Evolutionary conservation across 2,329 filamentous ascomycete species (phyloP), one percentile per base, ranked within the genome.

Genomic region (Cladosporium sp.): DNA sequence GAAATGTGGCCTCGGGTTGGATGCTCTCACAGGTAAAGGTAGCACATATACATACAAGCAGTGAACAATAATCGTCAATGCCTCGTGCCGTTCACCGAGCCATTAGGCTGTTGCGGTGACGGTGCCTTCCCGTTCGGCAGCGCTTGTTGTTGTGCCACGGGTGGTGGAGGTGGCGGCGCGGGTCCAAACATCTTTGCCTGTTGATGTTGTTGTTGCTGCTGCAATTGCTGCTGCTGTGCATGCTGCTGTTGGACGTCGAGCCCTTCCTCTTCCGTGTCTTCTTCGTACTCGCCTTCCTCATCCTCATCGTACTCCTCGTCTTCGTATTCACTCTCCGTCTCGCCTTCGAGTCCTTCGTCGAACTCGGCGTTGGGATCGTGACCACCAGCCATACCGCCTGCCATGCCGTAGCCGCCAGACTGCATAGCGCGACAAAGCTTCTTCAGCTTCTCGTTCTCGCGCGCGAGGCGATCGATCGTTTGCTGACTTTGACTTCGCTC

Each of bases 361-460:
- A 72, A 74, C 55, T 73, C 70, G 33, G 69, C 69, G 23, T 67
- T 69, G 21, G 68, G 66, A 37, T 70, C 69, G 31, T 68, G 62
- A 7, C 61, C 63, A 46, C 46, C 64, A 37, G 59, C 31, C 29
- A 60, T 58, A 23, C 60, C 58, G 21, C 63, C 60, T 35, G 71
- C 72, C 35, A 69, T 68, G 31, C 92, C 92, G 67, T 94, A 89
- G 18, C 94, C 93, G 75, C 97, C 93, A 70, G 92, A 91, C 78
- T 98, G 94, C 92, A 98, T 97, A 73, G 93, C 92, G 68, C 95
- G 91, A 80, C 96, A 97, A 73, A 98, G 91, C 76, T 91, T 93
- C 79, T 94, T 94, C 65, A 99, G 87, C 78, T 96, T 96, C 68
- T 92, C 90, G 73, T 93, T 92, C 83, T 93, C 93, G 80, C 90